Evolutionary conservation across 2,329 filamentous ascomycete genomes (phyloP), one percentile per base, ranked within the genome.

Genomic region (Arthrobotrys pseudoclavata): DNA sequence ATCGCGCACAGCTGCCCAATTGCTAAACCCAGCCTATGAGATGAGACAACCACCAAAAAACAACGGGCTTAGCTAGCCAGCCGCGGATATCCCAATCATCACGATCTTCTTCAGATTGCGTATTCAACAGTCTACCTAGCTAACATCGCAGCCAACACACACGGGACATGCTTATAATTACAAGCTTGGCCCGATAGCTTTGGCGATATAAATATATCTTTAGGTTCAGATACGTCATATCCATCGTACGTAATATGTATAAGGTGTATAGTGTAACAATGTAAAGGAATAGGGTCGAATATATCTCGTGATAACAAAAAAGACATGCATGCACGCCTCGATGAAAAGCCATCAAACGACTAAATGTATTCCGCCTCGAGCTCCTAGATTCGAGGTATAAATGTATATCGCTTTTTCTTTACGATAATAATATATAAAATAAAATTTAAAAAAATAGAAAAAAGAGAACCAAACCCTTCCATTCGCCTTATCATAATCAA

Each of bases 1-100:
- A 71, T 53, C 50, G 68, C 68, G 68, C 68, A 34, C n/a, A n/a
- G 24, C 42, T 9, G 29, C 48, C 5, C 22, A n/a, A n/a, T 31
- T 18, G 2, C 50, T 31, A 29, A 29, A 29, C 26, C 26, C 26
- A 31, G 13, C 50, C 10, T 42, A 12, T 42, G 10, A 45, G 4
- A 20, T 45, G n/a, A 45, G 42, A 45, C n/a, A 9, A 4, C 4
- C 1, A 22, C 29, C 7, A 29, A 4, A 9, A 34, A 10, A 34
- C 31, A 34, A 9, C 31, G 13, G 37, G 37, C 37, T 40, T 40
- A 40, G 37, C 12, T 40, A 40, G 10, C 5, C 15, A 15, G 37
- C 37, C 37, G 37, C 37, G 37, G 13, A 37, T 37, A 37, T 37
- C 34, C 10, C 2, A 3, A 37, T 37, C 15, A 13, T 15, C 12